Evolutionary conservation across 345 rosid genomes (phyloP), one percentile per base, ranked within the genome.

Genomic region (Mallotus nudiflorus): DNA sequence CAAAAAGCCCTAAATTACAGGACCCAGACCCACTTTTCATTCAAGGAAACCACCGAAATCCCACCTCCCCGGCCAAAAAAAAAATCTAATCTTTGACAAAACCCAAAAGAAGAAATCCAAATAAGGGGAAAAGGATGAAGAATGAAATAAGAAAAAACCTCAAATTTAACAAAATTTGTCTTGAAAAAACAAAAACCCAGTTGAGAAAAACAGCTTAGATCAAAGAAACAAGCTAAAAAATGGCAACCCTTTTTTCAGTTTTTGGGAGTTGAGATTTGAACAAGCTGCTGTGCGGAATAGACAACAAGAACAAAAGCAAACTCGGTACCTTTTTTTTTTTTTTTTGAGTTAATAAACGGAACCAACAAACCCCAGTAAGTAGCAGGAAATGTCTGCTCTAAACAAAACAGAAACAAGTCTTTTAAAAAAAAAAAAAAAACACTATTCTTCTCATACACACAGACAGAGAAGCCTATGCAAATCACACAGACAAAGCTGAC

Each of bases 11-110:
- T 75, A 67, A 74, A 62, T 55, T 42, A 33, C 37, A 3, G 6
- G 4, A 19, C 75, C 62, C 56, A 77, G 61, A 51, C 75, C 73
- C 73, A 66, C 62, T 72, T 63, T 67, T 75, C 83, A 74, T 77
- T 65, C 60, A 73, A 56, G 59, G 29, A 67, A 44, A 72, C 79
- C 65, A 3, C 14, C 61, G 56, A 73, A 69, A 65, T 64, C 75
- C 56, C 75, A 39, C 37, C 48, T 19, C 18, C 27, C 56, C 58
- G 50, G 15, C 62, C 50, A 28, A 66, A 63, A 25, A 63, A 25
- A 2, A 19, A 35, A 19, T 33, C 54, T 24, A 33, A 31, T 42
- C 29, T 52, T 28, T 42, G 48, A 57, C 40, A 4, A 56, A 28
- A 56, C 58, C 58, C 58, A 61, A 22, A 40, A 40, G n/a, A n/a